Evolutionary conservation across 169 alveolate genomes (phyloP).

Genomic region (Eimeria nieschulzi): DNA sequence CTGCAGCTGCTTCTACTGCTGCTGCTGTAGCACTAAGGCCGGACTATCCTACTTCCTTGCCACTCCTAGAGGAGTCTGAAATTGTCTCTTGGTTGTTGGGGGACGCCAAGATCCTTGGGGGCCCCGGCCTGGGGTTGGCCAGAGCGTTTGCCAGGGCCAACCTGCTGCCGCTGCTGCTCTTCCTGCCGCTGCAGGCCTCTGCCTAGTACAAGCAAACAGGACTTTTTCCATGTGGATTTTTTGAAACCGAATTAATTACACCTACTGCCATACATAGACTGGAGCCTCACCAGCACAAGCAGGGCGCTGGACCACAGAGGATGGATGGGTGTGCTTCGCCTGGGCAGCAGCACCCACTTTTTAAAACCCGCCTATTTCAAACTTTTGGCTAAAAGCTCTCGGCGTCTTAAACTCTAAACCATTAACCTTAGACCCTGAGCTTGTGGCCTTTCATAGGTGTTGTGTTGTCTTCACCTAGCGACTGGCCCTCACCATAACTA

Average conservation of each 20-base stretch:
- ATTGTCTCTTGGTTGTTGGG: too few species aligned
- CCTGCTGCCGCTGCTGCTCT: too few species aligned
- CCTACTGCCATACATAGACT: neutral
- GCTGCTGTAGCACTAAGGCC: constrained; percentile 39
- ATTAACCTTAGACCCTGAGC: neutral
- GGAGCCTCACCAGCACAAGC: neutral
- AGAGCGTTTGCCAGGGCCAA: neutral
- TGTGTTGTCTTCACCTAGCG: neutral
- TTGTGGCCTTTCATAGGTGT: neutral
- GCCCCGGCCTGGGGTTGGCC: neutral
- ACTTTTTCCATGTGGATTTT: neutral
- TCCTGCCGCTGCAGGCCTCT: too few species aligned
- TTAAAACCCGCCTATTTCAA: neutral
- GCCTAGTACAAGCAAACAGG: too few species aligned
- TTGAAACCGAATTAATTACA: neutral
- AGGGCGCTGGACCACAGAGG: neutral
- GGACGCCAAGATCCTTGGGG: too few species aligned
- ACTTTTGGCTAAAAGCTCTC: neutral
- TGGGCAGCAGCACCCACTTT: neutral
- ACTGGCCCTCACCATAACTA: neutral
- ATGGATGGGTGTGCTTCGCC: neutral
- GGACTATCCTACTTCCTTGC: too few species aligned
- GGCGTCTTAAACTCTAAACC: neutral
- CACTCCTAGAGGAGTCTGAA: too few species aligned
- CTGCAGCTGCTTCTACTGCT: constrained; percentile 41